Base-by-base conservation (phyloP, 1,139 yeast genomes). In the Yamadazyma kanchanaburiensis region DNA sequence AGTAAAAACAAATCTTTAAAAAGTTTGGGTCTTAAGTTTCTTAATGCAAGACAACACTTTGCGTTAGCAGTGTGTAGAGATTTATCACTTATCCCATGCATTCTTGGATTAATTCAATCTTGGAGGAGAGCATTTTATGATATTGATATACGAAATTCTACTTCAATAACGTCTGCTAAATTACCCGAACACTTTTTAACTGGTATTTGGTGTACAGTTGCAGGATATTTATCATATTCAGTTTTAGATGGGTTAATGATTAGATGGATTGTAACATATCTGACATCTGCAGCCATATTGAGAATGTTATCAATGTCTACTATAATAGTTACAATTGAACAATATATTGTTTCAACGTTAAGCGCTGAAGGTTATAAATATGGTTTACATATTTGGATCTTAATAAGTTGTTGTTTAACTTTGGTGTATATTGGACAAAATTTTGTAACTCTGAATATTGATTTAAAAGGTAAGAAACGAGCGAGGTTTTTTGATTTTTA, bases 191-290 rank as follows among this genome's bases (percentile, higher is more conserved):
- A 79, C 45, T 67, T 83, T 39, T 58, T 82, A 25, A 78, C 88
- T 4, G 83, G 87, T 0, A 55, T 83, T 11, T 83, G 94, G 94
- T 82, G 96, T 51, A 53, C 84, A 6, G 97, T 91, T 5, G 77
- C 94, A 2, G 88, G 88, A 3, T 87, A 87, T 49, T 64, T 91
- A 35, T 80, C 94, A 9, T 88, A 80, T 54, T 77, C 89, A 2
- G 88, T 87, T 4, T 64, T 89, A 23, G 96, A 89, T 51, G 94
- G 96, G 0, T 64, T 91, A 22, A 86, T 89, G 81, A 83, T 87
- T 14, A 67, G 98, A 26, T 91, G 97, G 94, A 85, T 89, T 22
- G 94, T 89, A 23, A 86, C 85, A 12, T 89, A 89, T 53, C 83
- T 87, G 40, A 80, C 89, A 0, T 70, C 84, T 2, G 97, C 96